Conservation (phyloP, 257 asterid species). For the Solanum appendiculatum region DNA sequence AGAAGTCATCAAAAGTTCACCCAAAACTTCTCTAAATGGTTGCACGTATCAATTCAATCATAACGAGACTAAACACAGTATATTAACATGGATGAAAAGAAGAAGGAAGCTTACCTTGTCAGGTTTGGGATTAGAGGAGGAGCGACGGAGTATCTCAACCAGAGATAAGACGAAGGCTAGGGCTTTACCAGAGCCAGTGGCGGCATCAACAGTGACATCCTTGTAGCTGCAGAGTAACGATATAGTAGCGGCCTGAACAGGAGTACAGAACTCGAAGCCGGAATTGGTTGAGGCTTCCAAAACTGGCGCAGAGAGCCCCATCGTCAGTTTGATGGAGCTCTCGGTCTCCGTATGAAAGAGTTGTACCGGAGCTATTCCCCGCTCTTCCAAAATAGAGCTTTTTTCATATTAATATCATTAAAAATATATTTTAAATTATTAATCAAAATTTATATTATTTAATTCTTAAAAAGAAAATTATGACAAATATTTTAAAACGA, state of each 20-base stretch:
- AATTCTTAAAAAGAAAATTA: no score
- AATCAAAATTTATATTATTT: no score
- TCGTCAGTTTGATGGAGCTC: neutral
- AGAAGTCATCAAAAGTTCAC: neutral
- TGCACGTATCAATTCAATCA: neutral
- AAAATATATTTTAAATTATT: no score
- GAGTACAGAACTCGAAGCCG: constrained; percentile 81
- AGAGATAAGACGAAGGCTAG: constrained; percentile 73
- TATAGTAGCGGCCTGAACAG: constrained; percentile 81
- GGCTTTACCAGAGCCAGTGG: constrained; percentile 91
- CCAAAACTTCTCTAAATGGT: no score
- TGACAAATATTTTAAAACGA: no score
- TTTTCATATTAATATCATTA: no score
- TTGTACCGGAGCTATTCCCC: neutral
- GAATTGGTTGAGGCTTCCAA: constrained; percentile 40
- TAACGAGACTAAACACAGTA: neutral
- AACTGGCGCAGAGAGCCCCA: constrained; percentile 56
- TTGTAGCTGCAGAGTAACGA: constrained; percentile 70
- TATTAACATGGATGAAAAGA: neutral
- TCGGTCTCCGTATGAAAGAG: neutral
- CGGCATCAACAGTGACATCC: constrained; percentile 91
- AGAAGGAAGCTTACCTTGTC: constrained; percentile 42
- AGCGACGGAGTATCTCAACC: constrained; percentile 81
- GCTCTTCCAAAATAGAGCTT: neutral
- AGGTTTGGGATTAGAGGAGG: constrained; percentile 38